Conservation (phyloP, 257 asterid genomes). For the Petunia secreta region DNA sequence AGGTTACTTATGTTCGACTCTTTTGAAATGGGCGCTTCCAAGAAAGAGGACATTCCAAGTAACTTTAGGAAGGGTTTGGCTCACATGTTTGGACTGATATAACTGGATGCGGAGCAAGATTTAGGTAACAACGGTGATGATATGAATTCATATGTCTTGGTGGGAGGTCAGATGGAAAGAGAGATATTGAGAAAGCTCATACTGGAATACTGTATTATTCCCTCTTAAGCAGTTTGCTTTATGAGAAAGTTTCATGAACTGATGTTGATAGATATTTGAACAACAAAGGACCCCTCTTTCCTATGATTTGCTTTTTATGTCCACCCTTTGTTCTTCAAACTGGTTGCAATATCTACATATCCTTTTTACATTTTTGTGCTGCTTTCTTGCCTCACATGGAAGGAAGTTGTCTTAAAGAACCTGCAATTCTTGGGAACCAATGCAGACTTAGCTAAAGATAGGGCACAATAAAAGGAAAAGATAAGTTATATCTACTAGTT, state of each 20-base stretch:
- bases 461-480: too few species aligned
- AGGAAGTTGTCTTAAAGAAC: too few species aligned
- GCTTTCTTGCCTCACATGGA: not conserved
- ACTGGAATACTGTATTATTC: constrained; percentile 1
- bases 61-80: not conserved
- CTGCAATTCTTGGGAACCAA: too few species aligned
- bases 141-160: constrained; percentile 5
- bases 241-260: not conserved
- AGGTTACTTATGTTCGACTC: not conserved
- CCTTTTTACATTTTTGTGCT: not conserved
- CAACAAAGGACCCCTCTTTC: constrained; percentile 11
- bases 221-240: not conserved
- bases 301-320: not conserved
- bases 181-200: not conserved
- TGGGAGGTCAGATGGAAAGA: constrained; percentile 22
- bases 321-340: not conserved
- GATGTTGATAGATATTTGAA: constrained; percentile 3
- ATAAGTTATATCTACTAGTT: too few species aligned
- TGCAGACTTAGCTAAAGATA: too few species aligned
- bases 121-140: not conserved
- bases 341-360: not conserved
- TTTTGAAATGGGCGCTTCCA: constrained; percentile 6
- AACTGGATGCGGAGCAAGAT: not conserved
- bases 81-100: constrained; percentile 17
- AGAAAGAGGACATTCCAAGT: not conserved